Percentiles rank a stretch among this genome's conserved stretches.
These are phyloP conservation scores for Leucosporidium scottii DNA, from an alignment of 768 basidiomycete species.

Conservation along the genomic window DNA sequence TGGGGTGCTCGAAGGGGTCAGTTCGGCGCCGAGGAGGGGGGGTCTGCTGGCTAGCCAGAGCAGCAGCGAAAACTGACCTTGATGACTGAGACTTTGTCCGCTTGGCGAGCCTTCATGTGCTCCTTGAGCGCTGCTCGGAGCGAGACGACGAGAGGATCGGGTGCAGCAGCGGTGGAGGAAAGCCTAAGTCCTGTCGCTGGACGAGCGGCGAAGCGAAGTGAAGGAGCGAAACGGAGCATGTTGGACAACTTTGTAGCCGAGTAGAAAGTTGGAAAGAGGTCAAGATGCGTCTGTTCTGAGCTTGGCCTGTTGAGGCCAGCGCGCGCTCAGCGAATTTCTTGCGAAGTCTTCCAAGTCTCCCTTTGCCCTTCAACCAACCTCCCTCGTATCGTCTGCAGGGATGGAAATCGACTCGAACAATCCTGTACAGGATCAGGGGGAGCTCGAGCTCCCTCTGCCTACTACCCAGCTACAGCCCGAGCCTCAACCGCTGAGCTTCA, in stretches of 20 bases:
- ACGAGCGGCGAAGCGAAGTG: neutral
- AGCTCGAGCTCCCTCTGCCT: neutral
- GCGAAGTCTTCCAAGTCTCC: neutral
- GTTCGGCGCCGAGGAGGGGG: neutral
- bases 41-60: too few relatives aligned
- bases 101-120: constrained; percentile 18
- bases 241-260: neutral
- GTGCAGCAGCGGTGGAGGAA: neutral
- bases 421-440: neutral
- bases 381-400: neutral
- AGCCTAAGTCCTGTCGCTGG: neutral
- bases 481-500: neutral
- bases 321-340: neutral
- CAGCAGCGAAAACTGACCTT: constrained; percentile 3
- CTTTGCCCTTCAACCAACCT: neutral
- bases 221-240: constrained; percentile 6
- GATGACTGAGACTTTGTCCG: constrained; percentile 4
- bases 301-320: neutral
- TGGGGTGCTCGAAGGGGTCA: neutral
- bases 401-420: neutral
- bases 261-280: neutral
- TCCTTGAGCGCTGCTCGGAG: constrained; percentile 22
- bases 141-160: constrained; percentile 10
- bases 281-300: neutral
- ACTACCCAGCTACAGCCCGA: neutral